phyloP scores from a whole-genome alignment of 768 basidiomycete genomes.

The Boletus subcaerulescens region DNA sequence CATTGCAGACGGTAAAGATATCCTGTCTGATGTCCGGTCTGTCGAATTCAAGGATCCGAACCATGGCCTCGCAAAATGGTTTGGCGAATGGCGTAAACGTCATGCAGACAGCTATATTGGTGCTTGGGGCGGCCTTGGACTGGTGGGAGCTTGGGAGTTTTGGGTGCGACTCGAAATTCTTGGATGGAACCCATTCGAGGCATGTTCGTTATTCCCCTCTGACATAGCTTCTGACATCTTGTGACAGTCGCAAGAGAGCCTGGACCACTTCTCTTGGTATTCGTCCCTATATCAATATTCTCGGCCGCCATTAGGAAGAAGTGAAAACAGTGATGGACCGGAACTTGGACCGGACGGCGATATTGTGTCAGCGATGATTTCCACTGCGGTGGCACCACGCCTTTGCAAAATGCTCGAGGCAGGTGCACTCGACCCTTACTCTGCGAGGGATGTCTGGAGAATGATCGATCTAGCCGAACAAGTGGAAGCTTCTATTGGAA shows the following conservation, averaged over 20 bases:
- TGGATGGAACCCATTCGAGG: slow-evolving; percentile 87
- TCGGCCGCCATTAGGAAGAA: slow-evolving; percentile 37
- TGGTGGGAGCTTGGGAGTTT: slow-evolving; percentile 91
- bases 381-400: slow-evolving; percentile 76
- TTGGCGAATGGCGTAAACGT: slow-evolving; percentile 69
- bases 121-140: slow-evolving; percentile 86
- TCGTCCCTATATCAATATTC: slow-evolving; percentile 75
- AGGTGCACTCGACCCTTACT: slow-evolving; percentile 85
- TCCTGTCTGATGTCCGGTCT: slow-evolving; percentile 80
- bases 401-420: slow-evolving; percentile 69
- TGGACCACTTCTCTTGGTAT: slow-evolving; percentile 88
- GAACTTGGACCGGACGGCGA: slow-evolving; percentile 83
- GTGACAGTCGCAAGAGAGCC: slow-evolving; percentile 44
- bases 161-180: slow-evolving; percentile 86
- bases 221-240: slow-evolving; percentile 3
- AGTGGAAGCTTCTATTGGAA: slow-evolving; percentile 70
- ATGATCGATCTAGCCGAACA: slow-evolving; percentile 78
- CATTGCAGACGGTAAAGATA: slow-evolving; percentile 44
- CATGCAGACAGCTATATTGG: slow-evolving; percentile 81
- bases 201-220: slow-evolving; percentile 31
- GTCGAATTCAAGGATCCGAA: slow-evolving; percentile 81
- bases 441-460: slow-evolving; percentile 54
- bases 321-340: slow-evolving; percentile 44
- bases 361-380: slow-evolving; percentile 82
- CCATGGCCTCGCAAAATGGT: slow-evolving; percentile 63